Evolutionary conservation across 768 basidiomycete genomes (phyloP), one percentile per base, ranked within the genome.

Genomic region (Leucocoprinus sp.): DNA sequence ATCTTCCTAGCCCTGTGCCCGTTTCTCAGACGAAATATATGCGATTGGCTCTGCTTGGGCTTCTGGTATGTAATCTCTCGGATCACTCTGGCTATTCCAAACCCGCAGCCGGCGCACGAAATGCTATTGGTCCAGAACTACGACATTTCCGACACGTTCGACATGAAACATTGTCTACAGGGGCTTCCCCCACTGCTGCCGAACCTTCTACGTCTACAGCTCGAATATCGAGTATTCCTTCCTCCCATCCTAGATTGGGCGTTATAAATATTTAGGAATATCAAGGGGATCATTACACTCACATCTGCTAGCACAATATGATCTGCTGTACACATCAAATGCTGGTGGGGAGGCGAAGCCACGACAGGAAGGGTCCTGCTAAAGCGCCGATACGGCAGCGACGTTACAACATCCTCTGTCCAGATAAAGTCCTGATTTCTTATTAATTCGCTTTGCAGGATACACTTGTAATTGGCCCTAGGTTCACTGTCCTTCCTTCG

Each of bases 321-420:
- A 58, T 82, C 79, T 56, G 79, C 77, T 50, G 67, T 72, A 62
- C 78, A 73, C 70, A 83, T 71, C 6, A 65, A 67, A 39, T 61
- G 45, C 53, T 51, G 57, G 35, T 8, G 31, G 19, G 44, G 6
- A 9, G 35, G 18, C 27, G 39, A 31, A 26, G 58, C 57, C 22
- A 54, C 49, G 37, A 51, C 51, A 41, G 55, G 55, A 43, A 70
- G 28, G 9, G 50, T 29, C 37, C 61, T 45, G 5, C 54, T 57
- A 45, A 59, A 61, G 15, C 70, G 55, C 27, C 69, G 64, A 56
- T 69, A 78, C 26, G 76, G 74, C 42, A 80, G 55, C 26, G 56
- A 59, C 17, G 77, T 78, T 22, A 51, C 50, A 22, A 78, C 65
- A 42, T 64, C 58, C 1, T 60, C 56, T 24, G 48, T 45, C 52